A percentile compares a stretch with the other conserved stretches of the same genome.
Evolutionary conservation across 192 early-diverging fungal species (phyloP).

Genomic region (Mortierella hygrophila): DNA sequence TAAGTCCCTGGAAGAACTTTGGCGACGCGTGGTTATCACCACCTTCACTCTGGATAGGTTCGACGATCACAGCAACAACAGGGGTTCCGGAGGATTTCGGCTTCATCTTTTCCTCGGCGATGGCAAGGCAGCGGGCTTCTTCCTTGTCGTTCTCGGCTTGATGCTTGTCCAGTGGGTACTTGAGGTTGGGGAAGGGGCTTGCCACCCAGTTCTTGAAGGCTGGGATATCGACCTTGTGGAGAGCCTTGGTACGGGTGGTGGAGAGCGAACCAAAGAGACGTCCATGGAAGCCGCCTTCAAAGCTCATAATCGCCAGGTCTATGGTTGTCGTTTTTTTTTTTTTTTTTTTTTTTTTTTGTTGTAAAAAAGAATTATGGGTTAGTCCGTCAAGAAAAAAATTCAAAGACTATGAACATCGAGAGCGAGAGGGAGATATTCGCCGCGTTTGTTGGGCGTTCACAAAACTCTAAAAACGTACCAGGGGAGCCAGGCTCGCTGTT

Average conservation of each 20-base stretch:
- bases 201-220: slow-evolving; percentile 63
- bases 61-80: slow-evolving; percentile 75
- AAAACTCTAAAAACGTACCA: slow-evolving; percentile 22
- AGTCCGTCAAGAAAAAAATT: neutral
- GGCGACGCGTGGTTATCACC: slow-evolving; percentile 80
- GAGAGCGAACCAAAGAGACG: slow-evolving; percentile 78
- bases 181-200: slow-evolving; percentile 74
- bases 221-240: slow-evolving; percentile 83
- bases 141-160: slow-evolving; percentile 68
- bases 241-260: slow-evolving; percentile 75
- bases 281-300: slow-evolving; percentile 74
- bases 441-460: neutral
- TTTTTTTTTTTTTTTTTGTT: neutral
- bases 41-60: slow-evolving; percentile 82
- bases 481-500: slow-evolving; percentile 75
- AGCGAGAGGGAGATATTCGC: neutral
- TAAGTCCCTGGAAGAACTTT: slow-evolving; percentile 73
- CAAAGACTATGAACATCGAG: neutral
- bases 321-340: neutral
- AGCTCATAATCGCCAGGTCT: slow-evolving; percentile 75
- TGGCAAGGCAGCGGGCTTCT: slow-evolving; percentile 68
- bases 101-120: slow-evolving; percentile 64
- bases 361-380: neutral
- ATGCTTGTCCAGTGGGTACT: slow-evolving; percentile 75
- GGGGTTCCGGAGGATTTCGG: slow-evolving; percentile 54